Evolutionary conservation across 345 rosid genomes (phyloP).

Genomic region (Boechera stricta): DNA sequence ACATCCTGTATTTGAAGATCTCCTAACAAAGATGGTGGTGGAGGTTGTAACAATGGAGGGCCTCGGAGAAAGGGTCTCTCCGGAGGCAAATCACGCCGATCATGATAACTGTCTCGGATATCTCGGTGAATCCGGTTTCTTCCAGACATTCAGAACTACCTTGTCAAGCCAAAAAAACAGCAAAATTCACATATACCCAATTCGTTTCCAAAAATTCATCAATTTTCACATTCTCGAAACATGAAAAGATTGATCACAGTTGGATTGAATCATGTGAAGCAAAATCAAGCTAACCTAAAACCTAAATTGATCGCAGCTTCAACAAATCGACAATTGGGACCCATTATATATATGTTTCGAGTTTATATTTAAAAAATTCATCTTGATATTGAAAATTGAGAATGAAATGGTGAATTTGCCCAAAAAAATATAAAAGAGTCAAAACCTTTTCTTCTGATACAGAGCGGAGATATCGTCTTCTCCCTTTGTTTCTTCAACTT

Average conservation of each 20-base stretch:
- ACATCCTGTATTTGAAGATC: slow-evolving; percentile 84
- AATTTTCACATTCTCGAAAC: not conserved
- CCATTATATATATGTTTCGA: not conserved
- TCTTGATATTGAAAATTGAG: not conserved
- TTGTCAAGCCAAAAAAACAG: slow-evolving; percentile 3
- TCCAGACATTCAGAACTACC: slow-evolving; percentile 67
- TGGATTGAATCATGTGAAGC: not conserved
- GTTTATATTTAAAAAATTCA: not conserved
- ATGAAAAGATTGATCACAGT: not conserved
- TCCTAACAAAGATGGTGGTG: slow-evolving; percentile 79
- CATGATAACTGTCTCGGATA: slow-evolving; percentile 64
- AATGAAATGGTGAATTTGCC: not conserved
- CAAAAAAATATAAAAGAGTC: not conserved
- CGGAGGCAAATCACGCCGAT: slow-evolving; percentile 65
- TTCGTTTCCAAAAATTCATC: not conserved
- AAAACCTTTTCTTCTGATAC: slow-evolving; percentile 8
- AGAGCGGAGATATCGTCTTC: too few species aligned
- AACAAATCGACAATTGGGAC: not conserved
- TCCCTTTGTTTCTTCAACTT: too few species aligned
- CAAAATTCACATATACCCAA: not conserved
- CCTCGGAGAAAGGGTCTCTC: slow-evolving; percentile 72
- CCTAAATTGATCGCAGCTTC: slow-evolving; percentile 7
- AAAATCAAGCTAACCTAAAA: slow-evolving; percentile 8
- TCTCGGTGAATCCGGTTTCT: slow-evolving; percentile 80
- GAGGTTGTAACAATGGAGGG: slow-evolving; percentile 71